Conservation (phyloP, 176 grass and related monocot species). For the Alloteropsis semialata region DNA sequence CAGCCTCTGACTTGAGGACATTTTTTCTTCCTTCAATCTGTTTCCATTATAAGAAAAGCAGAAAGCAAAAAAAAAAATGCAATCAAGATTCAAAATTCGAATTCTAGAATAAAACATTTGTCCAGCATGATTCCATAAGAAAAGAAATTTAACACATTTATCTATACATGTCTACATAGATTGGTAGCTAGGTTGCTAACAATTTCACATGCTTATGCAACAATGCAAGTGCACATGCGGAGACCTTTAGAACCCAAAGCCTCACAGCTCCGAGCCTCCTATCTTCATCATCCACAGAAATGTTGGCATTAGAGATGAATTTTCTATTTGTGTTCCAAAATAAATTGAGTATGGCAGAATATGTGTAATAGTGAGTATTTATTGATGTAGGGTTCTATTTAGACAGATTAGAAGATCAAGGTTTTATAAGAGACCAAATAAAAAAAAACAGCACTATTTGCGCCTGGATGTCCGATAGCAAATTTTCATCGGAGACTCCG, state of each 20-base stretch:
- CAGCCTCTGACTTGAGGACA: background rate
- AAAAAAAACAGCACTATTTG: too few relatives aligned
- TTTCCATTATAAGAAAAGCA: conserved; percentile 9
- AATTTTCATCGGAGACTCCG: too few relatives aligned
- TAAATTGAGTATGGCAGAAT: too few relatives aligned
- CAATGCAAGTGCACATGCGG: background rate
- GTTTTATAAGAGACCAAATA: background rate
- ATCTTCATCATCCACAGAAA: too few relatives aligned
- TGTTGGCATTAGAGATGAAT: too few relatives aligned
- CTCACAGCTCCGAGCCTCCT: background rate
- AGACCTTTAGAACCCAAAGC: background rate
- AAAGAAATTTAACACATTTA: background rate
- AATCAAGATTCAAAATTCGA: background rate
- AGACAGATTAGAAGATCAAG: background rate
- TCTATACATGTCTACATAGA: background rate
- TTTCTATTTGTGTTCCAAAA: too few relatives aligned
- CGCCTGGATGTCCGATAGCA: too few relatives aligned
- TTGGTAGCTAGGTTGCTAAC: background rate
- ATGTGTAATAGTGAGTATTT: too few relatives aligned
- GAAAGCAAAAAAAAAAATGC: background rate
- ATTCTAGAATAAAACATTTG: background rate
- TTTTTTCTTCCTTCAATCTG: background rate
- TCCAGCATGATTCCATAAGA: too few relatives aligned
- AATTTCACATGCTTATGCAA: background rate
- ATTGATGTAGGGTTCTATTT: background rate